Percentiles rank a stretch among this genome's conserved stretches.
Evolutionary conservation across 2,329 filamentous ascomycete genomes (phyloP).

Genomic region (Cercospora sesami): DNA sequence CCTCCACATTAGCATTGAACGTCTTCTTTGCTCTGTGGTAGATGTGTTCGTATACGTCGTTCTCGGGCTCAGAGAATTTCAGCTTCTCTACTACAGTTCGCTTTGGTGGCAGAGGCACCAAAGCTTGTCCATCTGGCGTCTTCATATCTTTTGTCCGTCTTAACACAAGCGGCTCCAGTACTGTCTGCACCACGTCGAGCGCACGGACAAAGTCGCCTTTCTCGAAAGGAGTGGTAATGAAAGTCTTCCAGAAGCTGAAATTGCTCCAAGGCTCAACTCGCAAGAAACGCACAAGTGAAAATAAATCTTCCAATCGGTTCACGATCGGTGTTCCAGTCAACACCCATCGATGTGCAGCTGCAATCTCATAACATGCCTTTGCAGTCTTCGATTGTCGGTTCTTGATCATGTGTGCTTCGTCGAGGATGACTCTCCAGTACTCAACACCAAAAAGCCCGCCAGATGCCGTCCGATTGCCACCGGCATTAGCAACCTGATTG

Average conservation of each 20-base stretch:
- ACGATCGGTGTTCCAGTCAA: conserved; percentile 96
- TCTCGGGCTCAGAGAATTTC: conserved; percentile 78
- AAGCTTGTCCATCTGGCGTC: conserved; percentile 76
- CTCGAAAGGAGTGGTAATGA: conserved; percentile 96
- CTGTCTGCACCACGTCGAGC: conserved; percentile 93
- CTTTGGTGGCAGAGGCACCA: conserved; percentile 81
- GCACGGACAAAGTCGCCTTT: conserved; percentile 91
- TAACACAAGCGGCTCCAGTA: conserved; percentile 92
- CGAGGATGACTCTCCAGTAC: conserved; percentile 92
- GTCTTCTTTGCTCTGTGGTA: conserved; percentile 78
- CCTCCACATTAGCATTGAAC: conserved; percentile 82
- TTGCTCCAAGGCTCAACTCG: conserved; percentile 97
- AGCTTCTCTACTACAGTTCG: conserved; percentile 83
- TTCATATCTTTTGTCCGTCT: conserved; percentile 97
- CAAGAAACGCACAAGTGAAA: conserved; percentile 87
- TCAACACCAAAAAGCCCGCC: conserved; percentile 81
- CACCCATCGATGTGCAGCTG: conserved; percentile 84
- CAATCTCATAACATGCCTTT: conserved; percentile 88
- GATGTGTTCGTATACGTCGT: conserved; percentile 90
- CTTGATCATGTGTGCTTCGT: conserved; percentile 95
- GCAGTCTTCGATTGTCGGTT: conserved; percentile 84
- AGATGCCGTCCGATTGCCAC: conserved; percentile 57
- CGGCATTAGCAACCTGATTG: conserved; percentile 64
- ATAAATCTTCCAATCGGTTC: conserved; percentile 90
- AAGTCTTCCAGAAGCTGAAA: conserved; percentile 98